Percentiles rank a stretch among this genome's conserved stretches.
These are phyloP conservation scores for Melastoma candidum DNA, from an alignment of 441 rosid species.

Conservation along the genomic window DNA sequence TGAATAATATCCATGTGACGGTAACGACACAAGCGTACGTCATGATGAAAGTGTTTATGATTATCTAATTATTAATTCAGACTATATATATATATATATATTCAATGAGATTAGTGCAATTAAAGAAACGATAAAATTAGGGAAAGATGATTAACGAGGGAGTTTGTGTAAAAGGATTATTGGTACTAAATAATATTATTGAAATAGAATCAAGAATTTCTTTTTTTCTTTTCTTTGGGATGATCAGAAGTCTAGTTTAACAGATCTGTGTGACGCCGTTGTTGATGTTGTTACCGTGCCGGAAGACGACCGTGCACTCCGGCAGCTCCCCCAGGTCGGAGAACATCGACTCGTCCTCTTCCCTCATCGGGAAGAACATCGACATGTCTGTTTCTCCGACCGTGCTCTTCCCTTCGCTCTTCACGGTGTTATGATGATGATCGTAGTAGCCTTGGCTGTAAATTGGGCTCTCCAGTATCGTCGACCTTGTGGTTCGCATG, in stretches of 20 bases:
- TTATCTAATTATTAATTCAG: no score
- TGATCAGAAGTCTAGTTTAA: constrained; percentile 20
- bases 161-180: no score
- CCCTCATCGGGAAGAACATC: constrained; percentile 64
- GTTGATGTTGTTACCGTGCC: constrained; percentile 30
- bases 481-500: constrained; percentile 67
- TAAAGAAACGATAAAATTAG: no score
- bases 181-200: no score
- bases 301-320: constrained; percentile 76
- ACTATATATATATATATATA: no score
- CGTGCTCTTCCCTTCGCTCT: constrained; percentile 6
- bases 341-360: constrained; percentile 86
- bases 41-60: no score
- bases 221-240: no score
- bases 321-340: constrained; percentile 97
- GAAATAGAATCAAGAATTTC: no score
- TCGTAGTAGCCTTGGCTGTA: constrained; percentile 23
- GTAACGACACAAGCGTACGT: no score
- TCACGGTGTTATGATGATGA: constrained; percentile 4
- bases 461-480: constrained; percentile 57
- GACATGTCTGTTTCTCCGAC: constrained; percentile 28
- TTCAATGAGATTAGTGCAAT: no score
- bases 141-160: no score
- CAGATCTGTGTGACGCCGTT: constrained; percentile 69
- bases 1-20: no score